Base-by-base conservation (phyloP, 306 rosid species). In the Pyrus betulifolia region DNA sequence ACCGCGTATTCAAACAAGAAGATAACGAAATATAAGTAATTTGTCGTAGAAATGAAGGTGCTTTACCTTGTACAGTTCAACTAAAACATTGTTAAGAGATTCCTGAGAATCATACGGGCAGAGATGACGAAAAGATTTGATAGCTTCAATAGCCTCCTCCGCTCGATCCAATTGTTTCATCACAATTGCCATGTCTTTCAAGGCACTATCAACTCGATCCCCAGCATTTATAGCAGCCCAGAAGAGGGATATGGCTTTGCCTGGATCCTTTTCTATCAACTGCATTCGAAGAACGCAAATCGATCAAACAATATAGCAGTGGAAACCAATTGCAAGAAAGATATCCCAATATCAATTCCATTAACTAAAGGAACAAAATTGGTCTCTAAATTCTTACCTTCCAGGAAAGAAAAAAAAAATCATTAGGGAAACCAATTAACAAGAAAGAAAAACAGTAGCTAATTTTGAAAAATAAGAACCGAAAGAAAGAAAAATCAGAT, bases 181-280 rank as follows among this genome's bases (percentile, higher is more conserved):
- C 55, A 92, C 97, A 67, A 95, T 70, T 3, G 98, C 96, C 98
- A 95, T 95, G 79, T 95, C 98, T 74, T 92, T 95, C 89, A 92
- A 79, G 18, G 98, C 98, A 81, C 97, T 92, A 65, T 92, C 98
- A 18, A 95, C 97, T 68, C 97, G 84, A 80, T 95, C 98, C 25
- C 98, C 97, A 0, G 93, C 89, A 80, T 95, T 95, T 77, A 95
- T 95, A 27, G 97, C 91, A 10, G 93, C 89, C 98, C 98, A 95
- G 75, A 95, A 92, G 77, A 92, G 74, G 15, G 96, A 86, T 67
- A 95, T 86, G 71, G 99, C 93, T 79, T 62, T 86, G 60, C 84
- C 77, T 8, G 97, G 99, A 84, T 95, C 93, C 88, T 90, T 92
- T 23, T 90, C 99, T 60, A 92, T 96, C 79, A 92, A 85, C 99